Evolutionary conservation across 108 stramenopile genomes (phyloP).

Genomic region (Nitzschia sp.): DNA sequence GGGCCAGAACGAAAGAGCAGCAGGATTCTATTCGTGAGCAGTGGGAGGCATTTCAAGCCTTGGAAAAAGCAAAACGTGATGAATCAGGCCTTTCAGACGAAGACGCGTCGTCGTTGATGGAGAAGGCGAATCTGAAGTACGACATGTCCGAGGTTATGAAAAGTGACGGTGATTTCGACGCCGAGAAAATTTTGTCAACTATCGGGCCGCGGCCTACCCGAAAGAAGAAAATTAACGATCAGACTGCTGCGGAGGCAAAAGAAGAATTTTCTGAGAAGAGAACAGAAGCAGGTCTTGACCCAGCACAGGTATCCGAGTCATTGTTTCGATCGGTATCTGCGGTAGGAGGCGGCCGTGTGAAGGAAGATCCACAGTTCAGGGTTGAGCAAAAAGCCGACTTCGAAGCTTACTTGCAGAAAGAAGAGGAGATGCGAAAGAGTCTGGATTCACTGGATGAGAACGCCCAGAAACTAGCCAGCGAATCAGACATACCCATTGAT

Average conservation of each 20-base stretch:
- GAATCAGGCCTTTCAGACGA: slow-evolving; percentile 31
- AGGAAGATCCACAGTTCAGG: slow-evolving; percentile 43
- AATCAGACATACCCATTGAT: slow-evolving; percentile 20
- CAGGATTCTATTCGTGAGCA: slow-evolving; percentile 58
- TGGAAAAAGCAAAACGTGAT: slow-evolving; percentile 44
- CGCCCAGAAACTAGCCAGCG: slow-evolving; percentile 9
- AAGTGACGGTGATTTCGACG: slow-evolving; percentile 56
- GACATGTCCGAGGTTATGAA: slow-evolving; percentile 37
- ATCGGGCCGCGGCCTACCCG: slow-evolving; percentile 46
- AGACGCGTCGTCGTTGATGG: slow-evolving; percentile 22
- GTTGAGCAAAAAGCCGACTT: slow-evolving; percentile 55
- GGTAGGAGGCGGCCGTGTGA: slow-evolving; percentile 49
- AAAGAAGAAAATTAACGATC: slow-evolving; percentile 19
- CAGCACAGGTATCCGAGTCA: slow-evolving; percentile 45
- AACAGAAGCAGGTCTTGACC: slow-evolving; percentile 45
- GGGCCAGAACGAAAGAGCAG: slow-evolving; percentile 59
- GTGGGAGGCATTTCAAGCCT: slow-evolving; percentile 57
- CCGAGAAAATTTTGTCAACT: slow-evolving; percentile 43
- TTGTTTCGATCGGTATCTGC: slow-evolving; percentile 59
- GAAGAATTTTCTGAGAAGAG: no score
- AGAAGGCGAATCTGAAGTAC: slow-evolving; percentile 33
- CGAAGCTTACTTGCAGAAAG: slow-evolving; percentile 52
- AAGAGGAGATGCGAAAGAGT: slow-evolving; percentile 51
- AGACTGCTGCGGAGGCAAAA: slow-evolving; percentile 11
- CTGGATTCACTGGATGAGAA: slow-evolving; percentile 32